These are phyloP conservation scores for Taphrina wiesneri DNA, from an alignment of 1,139 yeast genomes.

Conservation along the genomic window DNA sequence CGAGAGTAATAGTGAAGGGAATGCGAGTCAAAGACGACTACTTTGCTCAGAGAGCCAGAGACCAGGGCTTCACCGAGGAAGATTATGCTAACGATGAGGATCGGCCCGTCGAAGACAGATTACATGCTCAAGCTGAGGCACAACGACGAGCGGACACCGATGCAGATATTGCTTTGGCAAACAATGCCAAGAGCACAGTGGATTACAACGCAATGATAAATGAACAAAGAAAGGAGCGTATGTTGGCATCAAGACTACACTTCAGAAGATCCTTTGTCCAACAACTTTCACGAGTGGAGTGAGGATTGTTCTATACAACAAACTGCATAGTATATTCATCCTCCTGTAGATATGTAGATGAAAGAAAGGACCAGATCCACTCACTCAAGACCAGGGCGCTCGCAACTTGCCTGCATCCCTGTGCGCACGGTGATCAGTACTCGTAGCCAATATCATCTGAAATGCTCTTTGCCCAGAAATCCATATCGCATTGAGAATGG, in stretches of 20 bases:
- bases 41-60: conserved; percentile 67
- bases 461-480: background rate
- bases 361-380: background rate
- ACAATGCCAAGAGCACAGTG: conserved; percentile 7
- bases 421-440: background rate
- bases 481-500: background rate
- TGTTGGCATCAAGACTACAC: background rate
- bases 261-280: background rate
- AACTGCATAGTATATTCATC: background rate
- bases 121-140: conserved; percentile 10
- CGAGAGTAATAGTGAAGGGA: conserved; percentile 63
- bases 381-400: too few species aligned
- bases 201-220: conserved; percentile 27
- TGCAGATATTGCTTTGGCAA: conserved; percentile 4
- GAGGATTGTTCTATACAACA: background rate
- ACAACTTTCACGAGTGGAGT: background rate
- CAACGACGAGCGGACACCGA: conserved; percentile 12
- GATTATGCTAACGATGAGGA: conserved; percentile 38
- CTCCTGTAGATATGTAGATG: background rate
- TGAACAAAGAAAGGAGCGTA: background rate
- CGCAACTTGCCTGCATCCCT: too few species aligned
- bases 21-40: conserved; percentile 71
- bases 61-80: conserved; percentile 51
- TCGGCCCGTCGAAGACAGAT: conserved; percentile 14
- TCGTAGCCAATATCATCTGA: background rate